These are phyloP conservation scores for Peronospora destructor DNA, from an alignment of 352 stramenopile species.

Conservation along the genomic window DNA sequence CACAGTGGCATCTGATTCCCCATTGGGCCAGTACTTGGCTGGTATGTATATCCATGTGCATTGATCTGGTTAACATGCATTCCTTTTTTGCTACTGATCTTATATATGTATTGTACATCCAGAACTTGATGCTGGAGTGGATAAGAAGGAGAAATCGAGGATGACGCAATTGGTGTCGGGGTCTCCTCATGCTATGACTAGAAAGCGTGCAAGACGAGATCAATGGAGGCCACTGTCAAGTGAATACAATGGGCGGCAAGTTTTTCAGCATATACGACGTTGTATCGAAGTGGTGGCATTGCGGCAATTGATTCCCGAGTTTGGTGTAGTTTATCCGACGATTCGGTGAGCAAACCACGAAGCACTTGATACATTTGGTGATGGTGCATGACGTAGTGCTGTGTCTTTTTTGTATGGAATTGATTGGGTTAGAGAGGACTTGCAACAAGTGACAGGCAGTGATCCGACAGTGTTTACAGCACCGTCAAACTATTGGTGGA, in stretches of 20 bases:
- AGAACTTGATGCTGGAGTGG: constrained; percentile 19
- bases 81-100: neutral
- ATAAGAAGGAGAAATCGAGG: constrained; percentile 3
- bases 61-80: no score
- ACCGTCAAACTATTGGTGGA: neutral
- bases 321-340: constrained; percentile 20
- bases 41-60: constrained; percentile 25
- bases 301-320: constrained; percentile 4
- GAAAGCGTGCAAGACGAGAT: constrained; percentile 11
- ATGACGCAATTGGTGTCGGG: constrained; percentile 12
- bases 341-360: constrained; percentile 16
- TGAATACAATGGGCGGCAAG: neutral
- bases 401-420: neutral
- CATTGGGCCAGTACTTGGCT: constrained; percentile 54
- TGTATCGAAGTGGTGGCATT: constrained; percentile 5
- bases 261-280: constrained; percentile 1
- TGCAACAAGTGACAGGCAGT: constrained; percentile 9
- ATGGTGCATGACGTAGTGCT: neutral
- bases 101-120: neutral
- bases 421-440: constrained; percentile 19
- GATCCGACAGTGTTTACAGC: neutral
- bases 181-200: neutral
- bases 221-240: neutral
- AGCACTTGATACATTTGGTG: neutral
- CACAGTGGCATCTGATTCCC: constrained; percentile 30